These are phyloP conservation scores for Pulveroboletus ravenelii DNA, from an alignment of 768 basidiomycete genomes.

Conservation along the genomic window DNA sequence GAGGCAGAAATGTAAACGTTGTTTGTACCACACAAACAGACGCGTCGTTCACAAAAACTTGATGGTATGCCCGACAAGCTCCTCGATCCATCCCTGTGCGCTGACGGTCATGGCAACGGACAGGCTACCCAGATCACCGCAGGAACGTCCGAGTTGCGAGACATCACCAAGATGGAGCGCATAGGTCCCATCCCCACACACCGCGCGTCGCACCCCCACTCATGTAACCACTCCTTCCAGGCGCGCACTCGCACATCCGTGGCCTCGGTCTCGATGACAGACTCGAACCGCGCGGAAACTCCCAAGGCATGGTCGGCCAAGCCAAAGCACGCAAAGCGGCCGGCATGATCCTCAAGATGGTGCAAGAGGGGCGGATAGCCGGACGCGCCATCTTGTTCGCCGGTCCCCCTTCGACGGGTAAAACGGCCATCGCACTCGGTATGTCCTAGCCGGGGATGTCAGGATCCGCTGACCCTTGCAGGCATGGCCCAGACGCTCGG, in stretches of 20 bases:
- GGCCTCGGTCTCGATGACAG: conserved; percentile 91
- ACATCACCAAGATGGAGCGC: conserved; percentile 91
- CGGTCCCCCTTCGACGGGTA: conserved; percentile 94
- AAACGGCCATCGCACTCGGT: conserved; percentile 98
- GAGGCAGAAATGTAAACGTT: neutral
- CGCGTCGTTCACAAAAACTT: conserved; percentile 22
- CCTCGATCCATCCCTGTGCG: neutral
- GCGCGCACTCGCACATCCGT: conserved; percentile 91
- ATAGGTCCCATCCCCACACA: conserved; percentile 51
- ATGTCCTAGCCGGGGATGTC: conserved; percentile 18
- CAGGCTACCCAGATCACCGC: conserved; percentile 72
- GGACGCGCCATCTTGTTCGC: conserved; percentile 96
- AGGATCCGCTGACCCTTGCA: conserved; percentile 23
- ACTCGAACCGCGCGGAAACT: conserved; percentile 82
- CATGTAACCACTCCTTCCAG: conserved; percentile 32
- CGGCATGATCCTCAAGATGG: conserved; percentile 97
- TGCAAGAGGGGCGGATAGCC: conserved; percentile 92
- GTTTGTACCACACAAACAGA: conserved; percentile 33
- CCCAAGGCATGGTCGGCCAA: conserved; percentile 98
- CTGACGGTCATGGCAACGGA: conserved; percentile 7
- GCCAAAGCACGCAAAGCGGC: conserved; percentile 95
- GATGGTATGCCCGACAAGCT: conserved; percentile 24
- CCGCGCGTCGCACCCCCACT: too few species aligned
- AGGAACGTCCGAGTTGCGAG: conserved; percentile 73
- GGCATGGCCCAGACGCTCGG: conserved; percentile 97